Base-by-base conservation (phyloP, 305 asterid species). In the Solanum chacoense region DNA sequence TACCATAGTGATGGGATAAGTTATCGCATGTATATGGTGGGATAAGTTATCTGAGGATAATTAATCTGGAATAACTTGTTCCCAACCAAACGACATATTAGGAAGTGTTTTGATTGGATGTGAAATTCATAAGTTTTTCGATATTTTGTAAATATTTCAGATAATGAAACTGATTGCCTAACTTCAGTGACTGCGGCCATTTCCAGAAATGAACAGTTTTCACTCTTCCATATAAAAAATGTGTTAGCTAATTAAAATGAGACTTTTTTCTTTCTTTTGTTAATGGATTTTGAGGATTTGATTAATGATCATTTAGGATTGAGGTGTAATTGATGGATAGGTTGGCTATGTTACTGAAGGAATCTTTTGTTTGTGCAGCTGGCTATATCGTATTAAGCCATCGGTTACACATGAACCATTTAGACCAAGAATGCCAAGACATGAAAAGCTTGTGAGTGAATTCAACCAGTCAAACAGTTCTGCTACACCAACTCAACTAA, bases 341-440 rank as follows among this genome's bases (percentile, higher is more conserved):
- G 34, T 20, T 50, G 73, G 86, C 31, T 29, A 50, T 50, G 40
- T 50, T 55, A 50, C 73, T 83, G 67, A 28, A 37, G 73, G 40
- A 29, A 50, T 4, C 86, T 78, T 80, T 26, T 63, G 84, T 65
- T 38, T 76, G 45, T 26, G 85, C 95, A 97, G 99, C 90, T 96
- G 99, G 99, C 74, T 97, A 75, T 97, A 97, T 91, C 97, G 99
- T 40, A 92, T 95, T 50, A 97, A 97, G 84, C 99, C 99, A 7
- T 97, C 99, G 8, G 99, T 97, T 29, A 96, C 99, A 35, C 99
- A 97, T 9, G 99, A 97, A 91, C 99, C 99, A 76, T 97, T 97
- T 93, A 89, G 89, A 87, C 94, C 96, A 73, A 95, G 96, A 91
- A 87, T 93, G 12, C 99, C 99, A 32, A 78, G 69, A 55, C 98